phyloP scores from a whole-genome alignment of 441 rosid species.

The Pelargonium citronellum region DNA sequence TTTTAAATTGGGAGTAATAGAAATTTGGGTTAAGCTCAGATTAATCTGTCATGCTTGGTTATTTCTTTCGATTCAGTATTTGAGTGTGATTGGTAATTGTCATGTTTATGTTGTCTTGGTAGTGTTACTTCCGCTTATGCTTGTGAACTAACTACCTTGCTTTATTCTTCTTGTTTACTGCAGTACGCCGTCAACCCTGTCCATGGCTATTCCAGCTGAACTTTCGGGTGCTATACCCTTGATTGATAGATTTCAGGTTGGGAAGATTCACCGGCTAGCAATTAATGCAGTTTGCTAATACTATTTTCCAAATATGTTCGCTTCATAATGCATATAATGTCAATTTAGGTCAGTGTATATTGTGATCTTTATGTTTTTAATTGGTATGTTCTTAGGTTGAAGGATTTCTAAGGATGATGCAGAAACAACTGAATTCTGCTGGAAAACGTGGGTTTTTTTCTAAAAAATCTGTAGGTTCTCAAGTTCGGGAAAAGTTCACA shows the following conservation, averaged over 20 bases:
- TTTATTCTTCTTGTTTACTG: constrained; percentile 11
- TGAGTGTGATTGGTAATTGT: neutral
- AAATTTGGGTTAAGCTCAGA: neutral
- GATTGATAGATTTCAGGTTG: constrained; percentile 85
- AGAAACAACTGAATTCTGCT: constrained; percentile 83
- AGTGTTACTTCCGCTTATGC: constrained; percentile 1
- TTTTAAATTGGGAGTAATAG: neutral
- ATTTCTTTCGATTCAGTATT: neutral
- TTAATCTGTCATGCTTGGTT: neutral
- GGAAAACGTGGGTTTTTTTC: constrained; percentile 86
- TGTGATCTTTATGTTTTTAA: constrained; percentile 14
- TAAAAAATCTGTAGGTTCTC: constrained; percentile 64
- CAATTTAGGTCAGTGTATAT: neutral
- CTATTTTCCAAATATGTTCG: constrained; percentile 8
- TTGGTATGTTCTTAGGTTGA: constrained; percentile 48
- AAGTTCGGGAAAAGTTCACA: constrained; percentile 74
- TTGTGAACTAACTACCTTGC: neutral
- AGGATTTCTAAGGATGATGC: constrained; percentile 85
- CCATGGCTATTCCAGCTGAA: constrained; percentile 71
- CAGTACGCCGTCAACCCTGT: constrained; percentile 48
- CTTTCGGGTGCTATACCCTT: constrained; percentile 91
- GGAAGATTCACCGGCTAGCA: constrained; percentile 7
- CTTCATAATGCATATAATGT: neutral
- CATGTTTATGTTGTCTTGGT: neutral
- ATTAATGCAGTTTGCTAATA: neutral